Evolutionary conservation across 768 basidiomycete genomes (phyloP).

Genomic region (Cyclocybe cylindracea): DNA sequence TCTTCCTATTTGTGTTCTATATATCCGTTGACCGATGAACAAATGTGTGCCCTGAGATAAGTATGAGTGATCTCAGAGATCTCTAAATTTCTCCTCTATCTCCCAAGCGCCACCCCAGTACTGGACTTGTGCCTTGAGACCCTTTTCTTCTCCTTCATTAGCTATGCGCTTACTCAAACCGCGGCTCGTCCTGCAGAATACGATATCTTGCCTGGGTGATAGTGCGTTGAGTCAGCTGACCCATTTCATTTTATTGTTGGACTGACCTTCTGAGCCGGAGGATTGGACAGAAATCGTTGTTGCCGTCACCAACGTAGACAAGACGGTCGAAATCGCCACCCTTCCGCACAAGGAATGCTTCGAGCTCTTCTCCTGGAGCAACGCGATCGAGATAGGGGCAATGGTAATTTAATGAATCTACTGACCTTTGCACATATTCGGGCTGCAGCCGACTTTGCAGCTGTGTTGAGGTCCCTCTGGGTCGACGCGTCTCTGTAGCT

Average conservation of each 20-base stretch:
- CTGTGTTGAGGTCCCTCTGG: conserved; percentile 77
- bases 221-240: not conserved
- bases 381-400: not conserved
- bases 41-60: conserved; percentile 3
- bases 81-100: conserved; percentile 79
- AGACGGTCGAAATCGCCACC: conserved; percentile 70
- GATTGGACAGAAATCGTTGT: conserved; percentile 94
- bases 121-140: conserved; percentile 70
- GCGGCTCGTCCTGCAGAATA: conserved; percentile 76
- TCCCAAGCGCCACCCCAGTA: conserved; percentile 98
- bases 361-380: conserved; percentile 83
- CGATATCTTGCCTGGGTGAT: conserved; percentile 69
- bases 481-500: conserved; percentile 74
- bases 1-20: conserved; percentile 17
- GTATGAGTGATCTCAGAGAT: conserved; percentile 28
- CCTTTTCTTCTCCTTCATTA: conserved; percentile 61
- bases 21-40: conserved; percentile 23
- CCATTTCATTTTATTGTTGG: not conserved
- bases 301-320: conserved; percentile 91
- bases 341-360: conserved; percentile 69
- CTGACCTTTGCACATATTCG: conserved; percentile 97
- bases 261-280: conserved; percentile 73
- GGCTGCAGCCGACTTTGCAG: conserved; percentile 86
- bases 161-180: conserved; percentile 80
- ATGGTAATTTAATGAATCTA: not conserved